Evolutionary conservation across 2,329 filamentous ascomycete species (phyloP).

Genomic region (Colletotrichum sp.): DNA sequence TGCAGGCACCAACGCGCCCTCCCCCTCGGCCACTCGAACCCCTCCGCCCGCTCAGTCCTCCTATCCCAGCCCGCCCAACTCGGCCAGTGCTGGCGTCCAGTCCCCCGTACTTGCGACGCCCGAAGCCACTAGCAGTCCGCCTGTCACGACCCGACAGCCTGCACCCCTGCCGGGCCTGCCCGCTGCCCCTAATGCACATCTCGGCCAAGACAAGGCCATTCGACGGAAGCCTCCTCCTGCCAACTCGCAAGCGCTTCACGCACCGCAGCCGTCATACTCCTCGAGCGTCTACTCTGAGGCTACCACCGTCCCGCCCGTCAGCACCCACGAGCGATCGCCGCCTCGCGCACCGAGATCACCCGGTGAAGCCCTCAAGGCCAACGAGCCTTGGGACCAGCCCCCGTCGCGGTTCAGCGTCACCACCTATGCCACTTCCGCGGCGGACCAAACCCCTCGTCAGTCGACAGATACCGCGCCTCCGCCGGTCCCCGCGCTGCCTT

Average conservation of each 20-base stretch:
- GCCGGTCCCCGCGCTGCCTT: constrained; percentile 41
- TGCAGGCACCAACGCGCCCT: constrained; percentile 30
- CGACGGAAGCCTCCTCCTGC: constrained; percentile 50
- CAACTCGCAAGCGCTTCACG: constrained; percentile 20
- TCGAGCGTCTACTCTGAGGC: constrained; percentile 34
- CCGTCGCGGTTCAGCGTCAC: constrained; percentile 69
- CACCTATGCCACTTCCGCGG: constrained; percentile 61
- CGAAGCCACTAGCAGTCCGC: constrained; percentile 1
- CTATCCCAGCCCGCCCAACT: constrained; percentile 37
- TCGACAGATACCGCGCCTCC: constrained; percentile 41
- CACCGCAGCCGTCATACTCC: constrained; percentile 27
- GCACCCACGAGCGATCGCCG: constrained; percentile 25
- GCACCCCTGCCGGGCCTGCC: constrained; percentile 10
- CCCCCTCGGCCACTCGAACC: constrained; percentile 26
- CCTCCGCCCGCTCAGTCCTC: constrained; percentile 26
- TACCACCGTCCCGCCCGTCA: constrained; percentile 5
- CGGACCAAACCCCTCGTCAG: constrained; percentile 40
- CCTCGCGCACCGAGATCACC: not conserved
- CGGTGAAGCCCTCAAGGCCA: not conserved
- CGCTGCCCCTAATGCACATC: constrained; percentile 12
- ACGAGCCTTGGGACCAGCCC: constrained; percentile 54
- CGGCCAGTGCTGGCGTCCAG: constrained; percentile 22
- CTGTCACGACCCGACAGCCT: constrained; percentile 2
- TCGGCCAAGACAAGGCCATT: constrained; percentile 38
- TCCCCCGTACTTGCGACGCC: constrained; percentile 23